A percentile compares a stretch with the other conserved stretches of the same genome.
These are phyloP conservation scores for Geum urbanum DNA, from an alignment of 306 rosid species.

Conservation along the genomic window DNA sequence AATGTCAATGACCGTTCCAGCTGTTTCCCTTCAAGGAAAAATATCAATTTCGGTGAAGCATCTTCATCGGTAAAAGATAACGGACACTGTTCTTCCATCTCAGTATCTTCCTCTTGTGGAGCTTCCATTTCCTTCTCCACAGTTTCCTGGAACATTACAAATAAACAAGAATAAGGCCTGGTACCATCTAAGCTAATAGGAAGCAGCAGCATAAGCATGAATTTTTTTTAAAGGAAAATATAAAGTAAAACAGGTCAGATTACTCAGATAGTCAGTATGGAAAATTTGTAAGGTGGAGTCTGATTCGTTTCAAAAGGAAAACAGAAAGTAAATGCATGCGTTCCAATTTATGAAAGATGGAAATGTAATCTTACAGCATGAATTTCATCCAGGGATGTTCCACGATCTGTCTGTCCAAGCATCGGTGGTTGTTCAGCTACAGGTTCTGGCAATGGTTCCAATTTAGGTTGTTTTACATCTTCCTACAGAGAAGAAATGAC, in stretches of 20 bases:
- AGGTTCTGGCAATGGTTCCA: conserved; percentile 11
- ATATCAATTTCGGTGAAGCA: conserved; percentile 49
- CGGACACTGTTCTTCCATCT: conserved; percentile 35
- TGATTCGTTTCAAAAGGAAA: neutral
- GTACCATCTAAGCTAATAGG: conserved; percentile 1
- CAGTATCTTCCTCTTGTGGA: conserved; percentile 40
- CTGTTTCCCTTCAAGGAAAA: conserved; percentile 68
- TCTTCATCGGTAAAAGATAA: conserved; percentile 44
- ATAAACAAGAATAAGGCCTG: conserved; percentile 10
- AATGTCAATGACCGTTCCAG: conserved; percentile 56
- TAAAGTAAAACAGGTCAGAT: neutral
- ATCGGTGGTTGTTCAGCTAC: conserved; percentile 30
- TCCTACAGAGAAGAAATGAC: conserved; percentile 35
- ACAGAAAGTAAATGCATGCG: neutral
- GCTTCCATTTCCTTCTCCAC: conserved; percentile 41
- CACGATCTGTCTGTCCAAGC: conserved; percentile 26
- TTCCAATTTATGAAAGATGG: neutral
- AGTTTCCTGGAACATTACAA: conserved; percentile 39
- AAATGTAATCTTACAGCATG: conserved; percentile 36
- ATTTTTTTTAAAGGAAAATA: neutral
- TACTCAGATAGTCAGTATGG: neutral
- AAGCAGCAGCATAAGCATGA: neutral
- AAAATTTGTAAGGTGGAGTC: neutral
- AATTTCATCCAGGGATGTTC: conserved; percentile 41
- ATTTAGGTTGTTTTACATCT: conserved; percentile 20